Percentiles rank a stretch among this genome's conserved stretches.
These are phyloP conservation scores for Pseudisothecium myosuroides DNA, from an alignment of 225 moss, liverwort and hornwort genomes.

Conservation along the genomic window DNA sequence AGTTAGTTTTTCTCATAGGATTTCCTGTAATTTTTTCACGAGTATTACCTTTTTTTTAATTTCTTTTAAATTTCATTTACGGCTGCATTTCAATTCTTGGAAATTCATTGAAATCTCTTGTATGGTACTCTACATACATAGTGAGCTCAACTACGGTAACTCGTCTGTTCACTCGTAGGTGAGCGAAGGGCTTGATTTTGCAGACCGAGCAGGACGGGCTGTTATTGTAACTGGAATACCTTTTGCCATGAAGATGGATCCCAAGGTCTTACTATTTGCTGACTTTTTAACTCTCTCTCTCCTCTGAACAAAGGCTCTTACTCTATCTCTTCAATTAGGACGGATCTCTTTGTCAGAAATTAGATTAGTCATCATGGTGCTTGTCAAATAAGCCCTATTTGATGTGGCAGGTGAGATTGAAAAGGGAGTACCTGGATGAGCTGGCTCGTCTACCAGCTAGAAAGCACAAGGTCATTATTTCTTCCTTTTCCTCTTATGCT, in stretches of 20 bases:
- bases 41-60: background rate
- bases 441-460: constrained; percentile 30
- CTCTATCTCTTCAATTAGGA: background rate
- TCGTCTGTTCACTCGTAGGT: constrained; percentile 39
- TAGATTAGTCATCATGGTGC: background rate
- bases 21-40: background rate
- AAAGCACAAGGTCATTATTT: constrained; percentile 43
- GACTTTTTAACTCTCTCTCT: background rate
- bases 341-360: background rate
- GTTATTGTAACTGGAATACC: constrained; percentile 96
- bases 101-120: background rate
- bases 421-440: constrained; percentile 91
- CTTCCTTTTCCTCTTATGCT: background rate
- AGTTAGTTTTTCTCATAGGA: background rate
- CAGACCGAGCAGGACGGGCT: constrained; percentile 92
- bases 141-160: background rate
- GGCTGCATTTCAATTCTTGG: background rate
- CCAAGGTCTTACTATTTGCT: constrained; percentile 52
- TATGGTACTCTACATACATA: background rate
- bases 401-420: constrained; percentile 67
- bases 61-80: background rate
- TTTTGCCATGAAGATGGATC: constrained; percentile 99
- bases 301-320: background rate
- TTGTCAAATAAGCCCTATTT: background rate
- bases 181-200: constrained; percentile 98